Evolutionary conservation across 2,329 filamentous ascomycete species (phyloP).

Genomic region (Arthroderma uncinatum): DNA sequence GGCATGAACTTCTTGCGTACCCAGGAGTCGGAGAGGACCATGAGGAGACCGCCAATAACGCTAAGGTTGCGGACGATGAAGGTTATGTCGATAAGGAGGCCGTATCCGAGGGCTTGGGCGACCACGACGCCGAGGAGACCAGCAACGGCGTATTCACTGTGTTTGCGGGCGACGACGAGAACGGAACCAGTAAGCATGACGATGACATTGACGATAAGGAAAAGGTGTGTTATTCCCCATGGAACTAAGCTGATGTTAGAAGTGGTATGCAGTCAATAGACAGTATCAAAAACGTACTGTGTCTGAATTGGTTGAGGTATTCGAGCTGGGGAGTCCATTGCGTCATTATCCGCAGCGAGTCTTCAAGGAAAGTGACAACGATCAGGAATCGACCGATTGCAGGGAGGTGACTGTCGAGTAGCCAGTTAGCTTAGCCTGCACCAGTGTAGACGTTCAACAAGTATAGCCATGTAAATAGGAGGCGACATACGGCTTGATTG

Average conservation of each 20-base stretch:
- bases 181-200: conserved; percentile 73
- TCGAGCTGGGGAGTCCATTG: conserved; percentile 94
- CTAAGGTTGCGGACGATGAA: conserved; percentile 99
- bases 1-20: conserved; percentile 96
- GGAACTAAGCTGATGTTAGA: conserved; percentile 51
- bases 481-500: conserved; percentile 73
- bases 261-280: not conserved
- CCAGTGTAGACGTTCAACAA: too few species aligned
- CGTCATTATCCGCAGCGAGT: conserved; percentile 88
- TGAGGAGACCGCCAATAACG: conserved; percentile 90
- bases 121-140: conserved; percentile 86
- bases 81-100: conserved; percentile 96
- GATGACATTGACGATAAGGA: conserved; percentile 81
- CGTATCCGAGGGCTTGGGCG: conserved; percentile 89
- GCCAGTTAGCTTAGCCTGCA: conserved; percentile 17
- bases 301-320: conserved; percentile 83
- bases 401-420: conserved; percentile 66
- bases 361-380: conserved; percentile 95
- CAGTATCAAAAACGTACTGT: conserved; percentile 55
- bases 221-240: conserved; percentile 75
- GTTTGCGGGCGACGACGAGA: conserved; percentile 81
- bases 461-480: conserved; percentile 6
- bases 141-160: conserved; percentile 83
- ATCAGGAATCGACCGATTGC: conserved; percentile 95
- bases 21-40: conserved; percentile 98